Evolutionary conservation across 371 early-diverging fungal genomes (phyloP), one percentile per base, ranked within the genome.

Genomic region (Mucor irregularis): DNA sequence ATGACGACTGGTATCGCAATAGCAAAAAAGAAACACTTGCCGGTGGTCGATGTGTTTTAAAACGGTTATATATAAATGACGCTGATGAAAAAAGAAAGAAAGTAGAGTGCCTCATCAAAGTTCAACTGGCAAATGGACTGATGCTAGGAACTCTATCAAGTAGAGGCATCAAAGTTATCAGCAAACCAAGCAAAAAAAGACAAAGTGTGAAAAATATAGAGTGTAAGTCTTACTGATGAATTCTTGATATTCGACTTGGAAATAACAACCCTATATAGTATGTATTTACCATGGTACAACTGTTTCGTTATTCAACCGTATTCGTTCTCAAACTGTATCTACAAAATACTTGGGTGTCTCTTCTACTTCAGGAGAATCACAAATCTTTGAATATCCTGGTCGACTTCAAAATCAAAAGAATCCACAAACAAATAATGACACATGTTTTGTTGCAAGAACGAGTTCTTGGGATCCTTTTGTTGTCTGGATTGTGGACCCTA

Each of bases 281-380:
- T 89, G 89, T 63, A 88, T 94, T 45, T 88, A 91, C 62, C 88
- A 90, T 55, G 92, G 92, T 4, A 83, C 90, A 4, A 87, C 86
- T 9, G 82, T 92, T 26, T 89, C 91, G 5, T n/a, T n/a, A n/a
- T n/a, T n/a, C n/a, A n/a, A n/a, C n/a, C n/a, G n/a, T n/a, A n/a
- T n/a, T n/a, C n/a, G 91, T 14, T 90, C 90, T 2, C 92, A 92
- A 66, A 92, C 92, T 1, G 90, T 92, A 4, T 91, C 91, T 3
- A 92, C 92, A 16, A 90, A 90, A 64, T 92, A 91, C 37, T 69
- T 91, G 25, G 90, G 90, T 10, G 89, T 86, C 1, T 82, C 80
- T 7, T 30, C 56, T 53, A 53, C 24, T 7, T 66, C 68, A 16
- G 68, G 74, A 11, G 51, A 40, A 16, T 19, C 35, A 1, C 28